These are phyloP conservation scores for Auricularia heimuer DNA, from an alignment of 768 basidiomycete species.

Conservation along the genomic window DNA sequence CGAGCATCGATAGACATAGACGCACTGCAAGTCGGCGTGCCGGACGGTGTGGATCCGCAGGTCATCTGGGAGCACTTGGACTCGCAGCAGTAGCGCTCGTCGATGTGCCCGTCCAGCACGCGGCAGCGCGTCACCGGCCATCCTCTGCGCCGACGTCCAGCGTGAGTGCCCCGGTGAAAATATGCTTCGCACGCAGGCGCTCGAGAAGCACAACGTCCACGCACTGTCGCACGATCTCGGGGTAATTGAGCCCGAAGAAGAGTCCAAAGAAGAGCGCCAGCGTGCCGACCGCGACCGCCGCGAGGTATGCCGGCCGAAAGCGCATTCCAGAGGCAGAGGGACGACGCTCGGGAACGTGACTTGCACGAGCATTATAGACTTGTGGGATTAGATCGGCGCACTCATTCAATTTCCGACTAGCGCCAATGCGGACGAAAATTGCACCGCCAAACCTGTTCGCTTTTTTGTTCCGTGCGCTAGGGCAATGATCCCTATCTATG, in stretches of 20 bases:
- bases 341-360: background rate
- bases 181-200: background rate
- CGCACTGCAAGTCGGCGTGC: background rate
- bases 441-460: background rate
- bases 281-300: background rate
- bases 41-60: background rate
- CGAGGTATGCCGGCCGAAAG: background rate
- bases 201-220: background rate
- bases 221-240: conserved; percentile 1
- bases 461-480: background rate
- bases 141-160: background rate
- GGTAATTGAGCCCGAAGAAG: background rate
- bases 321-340: background rate
- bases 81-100: background rate
- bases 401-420: background rate
- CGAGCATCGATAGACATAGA: background rate
- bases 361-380: background rate
- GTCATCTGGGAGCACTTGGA: background rate
- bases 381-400: background rate
- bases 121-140: background rate
- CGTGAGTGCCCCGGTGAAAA: background rate
- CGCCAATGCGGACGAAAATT: background rate
- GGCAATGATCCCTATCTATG: background rate
- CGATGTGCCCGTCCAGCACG: background rate
- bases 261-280: background rate